These are phyloP conservation scores for Knufia petricola DNA, from an alignment of 2,329 filamentous ascomycete genomes.

Conservation along the genomic window DNA sequence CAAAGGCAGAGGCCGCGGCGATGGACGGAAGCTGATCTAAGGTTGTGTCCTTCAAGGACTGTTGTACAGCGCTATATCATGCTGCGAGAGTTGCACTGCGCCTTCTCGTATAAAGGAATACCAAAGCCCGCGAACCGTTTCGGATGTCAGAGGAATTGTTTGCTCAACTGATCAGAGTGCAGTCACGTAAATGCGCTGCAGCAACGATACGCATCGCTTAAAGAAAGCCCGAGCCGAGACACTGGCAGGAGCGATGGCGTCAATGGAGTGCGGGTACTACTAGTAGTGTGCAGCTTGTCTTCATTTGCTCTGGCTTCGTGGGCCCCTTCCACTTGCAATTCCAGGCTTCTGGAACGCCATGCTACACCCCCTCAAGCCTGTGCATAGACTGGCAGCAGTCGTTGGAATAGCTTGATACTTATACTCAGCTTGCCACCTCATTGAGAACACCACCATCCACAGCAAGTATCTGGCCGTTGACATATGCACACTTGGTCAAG, in stretches of 20 bases:
- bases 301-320: no score
- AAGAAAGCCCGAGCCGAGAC: neutral
- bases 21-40: neutral
- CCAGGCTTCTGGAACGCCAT: no score
- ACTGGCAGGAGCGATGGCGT: neutral
- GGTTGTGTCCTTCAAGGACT: constrained; percentile 1
- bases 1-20: no score
- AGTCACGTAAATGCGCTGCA: no score
- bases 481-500: constrained; percentile 38
- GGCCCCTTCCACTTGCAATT: no score
- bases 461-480: constrained; percentile 39
- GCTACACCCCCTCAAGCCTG: no score
- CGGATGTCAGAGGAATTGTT: no score
- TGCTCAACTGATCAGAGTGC: no score
- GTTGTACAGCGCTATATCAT: neutral
- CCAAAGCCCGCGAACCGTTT: no score
- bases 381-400: no score
- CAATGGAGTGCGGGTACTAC: neutral
- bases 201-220: no score
- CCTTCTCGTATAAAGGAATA: neutral
- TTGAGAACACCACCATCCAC: constrained; percentile 39
- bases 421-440: constrained; percentile 16
- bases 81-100: neutral
- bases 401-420: neutral
- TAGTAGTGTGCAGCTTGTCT: no score